Evolutionary conservation across 2,329 filamentous ascomycete species (phyloP).

Genomic region (Penicillium sp.): DNA sequence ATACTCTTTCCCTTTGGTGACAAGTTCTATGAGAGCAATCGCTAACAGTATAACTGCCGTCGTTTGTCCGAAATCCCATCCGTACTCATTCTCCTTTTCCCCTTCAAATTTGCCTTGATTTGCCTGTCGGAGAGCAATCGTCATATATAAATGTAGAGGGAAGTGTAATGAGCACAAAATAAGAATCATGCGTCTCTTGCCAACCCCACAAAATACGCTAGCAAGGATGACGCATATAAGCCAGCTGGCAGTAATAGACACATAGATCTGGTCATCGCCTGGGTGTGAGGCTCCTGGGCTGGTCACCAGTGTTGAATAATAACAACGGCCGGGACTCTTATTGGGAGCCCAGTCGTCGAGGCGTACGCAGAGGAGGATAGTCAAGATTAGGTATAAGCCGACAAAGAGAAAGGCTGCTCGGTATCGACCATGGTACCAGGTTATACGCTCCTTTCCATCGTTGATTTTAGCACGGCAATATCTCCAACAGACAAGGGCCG

Average conservation of each 20-base stretch:
- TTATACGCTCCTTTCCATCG: constrained; percentile 7
- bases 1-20: constrained; percentile 26
- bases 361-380: constrained; percentile 32
- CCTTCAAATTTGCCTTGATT: constrained; percentile 34
- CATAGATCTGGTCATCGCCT: constrained; percentile 23
- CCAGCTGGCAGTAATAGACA: constrained; percentile 12
- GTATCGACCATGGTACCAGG: constrained; percentile 22
- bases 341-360: constrained; percentile 31
- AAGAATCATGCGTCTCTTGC: constrained; percentile 28
- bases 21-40: constrained; percentile 24
- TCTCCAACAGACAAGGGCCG: constrained; percentile 38
- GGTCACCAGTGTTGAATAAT: not conserved
- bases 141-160: constrained; percentile 39
- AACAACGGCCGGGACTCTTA: constrained; percentile 30
- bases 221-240: constrained; percentile 12
- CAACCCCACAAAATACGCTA: constrained; percentile 23
- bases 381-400: constrained; percentile 32
- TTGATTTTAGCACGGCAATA: constrained; percentile 27
- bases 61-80: constrained; percentile 40
- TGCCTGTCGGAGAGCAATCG: constrained; percentile 33
- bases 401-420: constrained; percentile 33
- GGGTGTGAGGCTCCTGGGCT: constrained; percentile 28
- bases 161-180: constrained; percentile 33
- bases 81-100: constrained; percentile 28
- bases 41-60: constrained; percentile 34